A percentile compares a stretch with the other conserved stretches of the same genome.
phyloP scores from a whole-genome alignment of 495 filamentous ascomycete genomes.

The Tetracladium marchalianum region DNA sequence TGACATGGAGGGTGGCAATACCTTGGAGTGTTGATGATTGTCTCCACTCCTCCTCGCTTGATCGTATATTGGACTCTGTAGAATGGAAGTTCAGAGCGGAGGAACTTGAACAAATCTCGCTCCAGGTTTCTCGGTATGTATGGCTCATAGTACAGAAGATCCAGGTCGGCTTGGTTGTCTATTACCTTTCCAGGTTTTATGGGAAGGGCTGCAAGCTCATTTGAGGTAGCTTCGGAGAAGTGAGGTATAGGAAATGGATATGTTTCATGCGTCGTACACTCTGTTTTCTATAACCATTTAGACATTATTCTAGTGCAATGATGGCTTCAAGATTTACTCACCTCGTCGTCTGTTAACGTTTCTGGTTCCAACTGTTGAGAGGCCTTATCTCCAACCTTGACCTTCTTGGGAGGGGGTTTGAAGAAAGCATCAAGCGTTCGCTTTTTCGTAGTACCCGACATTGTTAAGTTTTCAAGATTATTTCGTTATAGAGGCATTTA shows the following conservation, averaged over 20 bases:
- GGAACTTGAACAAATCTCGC: conserved; percentile 52
- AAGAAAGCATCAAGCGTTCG: conserved; percentile 44
- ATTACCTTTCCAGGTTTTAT: conserved; percentile 31
- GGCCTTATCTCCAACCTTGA: neutral
- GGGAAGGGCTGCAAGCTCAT: conserved; percentile 22
- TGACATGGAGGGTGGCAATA: neutral
- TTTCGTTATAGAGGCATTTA: no score
- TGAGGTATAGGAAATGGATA: conserved; percentile 55
- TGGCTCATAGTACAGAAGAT: conserved; percentile 59
- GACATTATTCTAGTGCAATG: no score
- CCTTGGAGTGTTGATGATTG: conserved; percentile 54
- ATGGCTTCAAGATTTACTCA: no score
- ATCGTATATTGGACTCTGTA: conserved; percentile 65
- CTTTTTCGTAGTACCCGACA: conserved; percentile 28
- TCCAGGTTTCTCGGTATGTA: conserved; percentile 43
- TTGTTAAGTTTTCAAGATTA: neutral
- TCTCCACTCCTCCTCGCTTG: conserved; percentile 45
- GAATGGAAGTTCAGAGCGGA: conserved; percentile 54
- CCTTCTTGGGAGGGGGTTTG: conserved; percentile 30
- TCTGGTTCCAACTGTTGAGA: neutral
- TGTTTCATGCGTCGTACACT: conserved; percentile 35
- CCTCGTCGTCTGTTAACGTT: neutral
- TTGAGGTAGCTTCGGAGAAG: conserved; percentile 31
- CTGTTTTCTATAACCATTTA: conserved; percentile 3
- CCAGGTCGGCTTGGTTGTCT: conserved; percentile 52